Evolutionary conservation across 2,329 filamentous ascomycete genomes (phyloP).

Genomic region (Fusarium penzigii): DNA sequence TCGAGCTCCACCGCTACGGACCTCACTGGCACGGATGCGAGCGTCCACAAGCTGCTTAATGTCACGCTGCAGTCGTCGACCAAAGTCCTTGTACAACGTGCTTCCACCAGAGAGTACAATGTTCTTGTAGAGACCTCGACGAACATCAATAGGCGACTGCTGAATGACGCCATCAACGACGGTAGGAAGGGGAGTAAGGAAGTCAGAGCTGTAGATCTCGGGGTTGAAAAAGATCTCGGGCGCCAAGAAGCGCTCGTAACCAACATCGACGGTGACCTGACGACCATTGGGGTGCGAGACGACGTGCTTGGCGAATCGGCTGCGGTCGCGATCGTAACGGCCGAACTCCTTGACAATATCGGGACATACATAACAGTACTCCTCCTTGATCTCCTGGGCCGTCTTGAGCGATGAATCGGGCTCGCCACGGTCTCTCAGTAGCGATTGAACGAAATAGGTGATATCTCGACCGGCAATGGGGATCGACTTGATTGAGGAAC

Average conservation of each 20-base stretch:
- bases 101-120: slow-evolving; percentile 97
- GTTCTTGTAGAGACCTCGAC: slow-evolving; percentile 98
- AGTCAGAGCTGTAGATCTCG: slow-evolving; percentile 98
- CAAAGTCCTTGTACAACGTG: slow-evolving; percentile 98
- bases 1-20: slow-evolving; percentile 85
- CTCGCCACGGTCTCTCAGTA: slow-evolving; percentile 94
- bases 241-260: slow-evolving; percentile 96
- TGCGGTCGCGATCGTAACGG: slow-evolving; percentile 89
- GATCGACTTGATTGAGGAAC: slow-evolving; percentile 98
- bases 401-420: slow-evolving; percentile 96
- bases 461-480: slow-evolving; percentile 97
- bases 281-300: slow-evolving; percentile 85
- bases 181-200: slow-evolving; percentile 88
- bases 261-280: slow-evolving; percentile 84
- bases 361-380: slow-evolving; percentile 97
- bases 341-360: slow-evolving; percentile 99
- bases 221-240: slow-evolving; percentile 99
- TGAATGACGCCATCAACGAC: slow-evolving; percentile 98
- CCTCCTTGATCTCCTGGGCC: slow-evolving; percentile 97
- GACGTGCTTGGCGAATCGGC: slow-evolving; percentile 86
- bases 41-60: slow-evolving; percentile 95
- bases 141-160: slow-evolving; percentile 95
- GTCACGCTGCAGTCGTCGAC: slow-evolving; percentile 90
- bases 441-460: slow-evolving; percentile 96
- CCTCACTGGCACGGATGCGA: slow-evolving; percentile 88